Base-by-base conservation (phyloP, 164 flowering plant species). In the Stephania yunnanensis region DNA sequence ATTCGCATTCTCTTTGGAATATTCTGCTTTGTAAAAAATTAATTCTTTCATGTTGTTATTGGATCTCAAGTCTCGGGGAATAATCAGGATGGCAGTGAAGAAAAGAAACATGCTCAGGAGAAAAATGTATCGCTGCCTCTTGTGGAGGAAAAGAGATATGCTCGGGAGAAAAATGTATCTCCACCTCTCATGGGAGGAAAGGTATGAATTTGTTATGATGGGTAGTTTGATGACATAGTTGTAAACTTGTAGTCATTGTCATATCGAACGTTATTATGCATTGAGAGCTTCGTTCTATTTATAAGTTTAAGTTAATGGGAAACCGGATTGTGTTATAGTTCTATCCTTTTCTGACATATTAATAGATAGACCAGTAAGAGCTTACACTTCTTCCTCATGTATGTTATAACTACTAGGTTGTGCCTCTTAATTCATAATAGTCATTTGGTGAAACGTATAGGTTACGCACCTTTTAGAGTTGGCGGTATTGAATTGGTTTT, bases 131-230 rank as follows among this genome's bases (percentile, higher is more conserved):
- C 73, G 19, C 12, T 58, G 42, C 42, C 42, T 36, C 42, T 36
- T 36, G 42, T 36, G 3, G 71, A 36, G 4, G 42, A 36, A 1
- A 36, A 36, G 42, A 36, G 42, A 36, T 36, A 36, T 36, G 42
- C 42, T 36, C 42, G 4, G 42, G 42, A 36, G 42, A 36, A 36
- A 36, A 36, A 36, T 36, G 42, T 36, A 4, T 36, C 42, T 2
- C 42, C 4, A 36, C 42, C 42, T 36, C 42, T 36, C 4, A 1
- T 36, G 42, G 4, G 48, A 79, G 46, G 69, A 75, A 79, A 79
- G 78, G 81, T 79, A 75, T 67, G 50, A 69, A 73, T 44, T 79
- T 36, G 22, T 69, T 36, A 63, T 61, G 1, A 48, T 48, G 53
- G 11, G 13, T 48, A 48, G 42, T 36, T 36, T 36, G 42, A 36